Base-by-base conservation (phyloP, 306 rosid species). In the Begonia fuchsioides region DNA sequence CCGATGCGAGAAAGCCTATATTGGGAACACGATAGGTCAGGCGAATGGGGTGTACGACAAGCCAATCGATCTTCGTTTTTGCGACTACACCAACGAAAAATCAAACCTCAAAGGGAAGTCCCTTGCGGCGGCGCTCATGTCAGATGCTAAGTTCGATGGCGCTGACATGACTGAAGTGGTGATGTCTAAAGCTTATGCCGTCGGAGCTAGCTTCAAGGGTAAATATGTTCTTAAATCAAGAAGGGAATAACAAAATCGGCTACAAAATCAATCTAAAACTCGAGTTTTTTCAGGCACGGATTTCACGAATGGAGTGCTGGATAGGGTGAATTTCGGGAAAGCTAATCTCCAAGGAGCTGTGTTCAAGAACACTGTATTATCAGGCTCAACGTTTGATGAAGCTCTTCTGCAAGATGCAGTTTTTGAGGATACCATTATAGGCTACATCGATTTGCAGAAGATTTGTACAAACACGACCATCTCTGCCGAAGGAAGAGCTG, bases 111-210 rank as follows among this genome's bases (percentile, higher is more conserved):
- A 90, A 68, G 95, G 97, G 38, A 90, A 90, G 62, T 55, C 95
- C 43, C 84, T 90, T 13, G 75, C 97, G 3, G 97, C 97, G 56
- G 95, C 97, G 32, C 95, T 90, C 56, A 79, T 90, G 97, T 81
- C 95, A 3, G 92, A 76, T 49, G 95, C 97, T 10, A 90, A 79
- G 78, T 90, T 90, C 60, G 95, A 90, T 63, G 95, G 97, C 44
- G 97, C 97, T 10, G 95, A 88, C 82, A 82, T 88, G 93, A 0
- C 93, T 19, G 97, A 88, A 69, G 97, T 88, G 44, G 78, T 88
- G 38, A 88, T 90, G 97, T 90, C 97, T 11, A 90, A 84, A 70
- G 97, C 95, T 43, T 90, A 84, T 55, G 95, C 97, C 13, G 97
- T 54, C 44, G 79, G 82, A 51, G 94, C 77, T 58, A 88, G 95